Base-by-base conservation (phyloP, 2,329 filamentous ascomycete genomes). In the Ceratocystis eucalypticola region DNA sequence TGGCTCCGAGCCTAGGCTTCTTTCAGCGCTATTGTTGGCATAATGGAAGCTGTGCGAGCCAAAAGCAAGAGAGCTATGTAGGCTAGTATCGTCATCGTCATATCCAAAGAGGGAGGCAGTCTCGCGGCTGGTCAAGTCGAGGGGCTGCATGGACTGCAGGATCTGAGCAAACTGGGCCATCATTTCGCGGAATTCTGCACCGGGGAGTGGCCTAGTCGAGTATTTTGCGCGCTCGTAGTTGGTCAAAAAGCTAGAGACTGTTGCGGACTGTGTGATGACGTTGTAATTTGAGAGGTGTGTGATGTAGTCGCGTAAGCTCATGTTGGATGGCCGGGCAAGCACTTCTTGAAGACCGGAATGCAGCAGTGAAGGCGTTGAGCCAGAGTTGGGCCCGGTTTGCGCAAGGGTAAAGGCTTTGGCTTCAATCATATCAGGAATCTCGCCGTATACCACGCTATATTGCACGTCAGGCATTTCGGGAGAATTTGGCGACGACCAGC, bases 351-450 rank as follows among this genome's bases (percentile, higher is more conserved):
- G 79, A 71, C 92, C 87, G 1, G 88, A 82, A n/a, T 59, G 64
- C 5, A 59, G 25, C 80, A 72, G 7, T 57, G 62, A 62, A 22
- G 53, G 12, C 44, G 20, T 22, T 5, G 53, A 61, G 20, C 20
- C 65, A 7, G 45, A 62, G 45, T 37, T 45, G 50, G 28, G 61
- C 25, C 62, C 66, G 5, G 53, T 78, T 37, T 87, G 90, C 0
- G 88, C 90, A 46, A 96, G 82, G 0, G 89, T 91, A n/a, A 96
- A 84, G 0, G 91, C 93, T 74, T 93, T 93, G 8, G 90, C 93
- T 77, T 97, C 93, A 69, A 97, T 89, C 33, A 97, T 80, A 72
- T 95, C 88, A 1, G 92, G 90, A 28, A 99, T 80, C 75, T 97
- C 93, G 46, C 83, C 81, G 20, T 96, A 80, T 28, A 99, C 90